Evolutionary conservation across 2,329 filamentous ascomycete species (phyloP), one percentile per base, ranked within the genome.

Genomic region (Diplodia mutila): DNA sequence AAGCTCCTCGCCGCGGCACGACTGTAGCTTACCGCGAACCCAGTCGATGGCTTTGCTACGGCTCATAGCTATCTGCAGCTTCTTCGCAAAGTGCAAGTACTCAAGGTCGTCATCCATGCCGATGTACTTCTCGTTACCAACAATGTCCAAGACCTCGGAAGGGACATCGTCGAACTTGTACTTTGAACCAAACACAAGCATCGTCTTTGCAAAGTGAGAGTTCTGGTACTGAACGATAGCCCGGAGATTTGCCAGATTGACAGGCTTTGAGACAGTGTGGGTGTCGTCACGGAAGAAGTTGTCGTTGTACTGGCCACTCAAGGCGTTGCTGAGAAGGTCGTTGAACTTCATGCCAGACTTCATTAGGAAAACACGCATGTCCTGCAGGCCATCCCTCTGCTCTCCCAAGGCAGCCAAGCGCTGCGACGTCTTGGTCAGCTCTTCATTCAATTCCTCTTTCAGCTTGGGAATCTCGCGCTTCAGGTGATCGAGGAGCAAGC

Each of bases 1-100:
- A 0, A 91, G 76, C 72, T 91, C 89, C 4, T 83, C 77, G 0
- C 83, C 85, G 32, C 87, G 80, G 5, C 75, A 83, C 46, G 77
- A 76, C 29, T 75, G 69, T 61, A 87, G 75, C 1, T 81, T 76
- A 0, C 73, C 68, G 49, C 77, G 65, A 3, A 84, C 79, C 69
- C 82, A 78, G 0, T 74, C 52, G 3, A 86, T 74, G 52, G 79
- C 83, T 8, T 80, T 73, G 11, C 74, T 67, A 52, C 80, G 77
- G 0, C 74, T 76, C 0, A 78, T 14, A 2, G 27, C 52, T n/a
- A 70, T 74, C 34, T 67, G 74, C 48, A 66, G 70, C 4, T 70
- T 69, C 5, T 51, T 61, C 0, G 72, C 77, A 9, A 69, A 53
- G 2, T 69, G 18, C 2, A 21, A 1, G 42, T 76, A 69, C 66